Conservation (phyloP, 2,329 filamentous ascomycete species). For the Rhynchosporium agropyri region DNA sequence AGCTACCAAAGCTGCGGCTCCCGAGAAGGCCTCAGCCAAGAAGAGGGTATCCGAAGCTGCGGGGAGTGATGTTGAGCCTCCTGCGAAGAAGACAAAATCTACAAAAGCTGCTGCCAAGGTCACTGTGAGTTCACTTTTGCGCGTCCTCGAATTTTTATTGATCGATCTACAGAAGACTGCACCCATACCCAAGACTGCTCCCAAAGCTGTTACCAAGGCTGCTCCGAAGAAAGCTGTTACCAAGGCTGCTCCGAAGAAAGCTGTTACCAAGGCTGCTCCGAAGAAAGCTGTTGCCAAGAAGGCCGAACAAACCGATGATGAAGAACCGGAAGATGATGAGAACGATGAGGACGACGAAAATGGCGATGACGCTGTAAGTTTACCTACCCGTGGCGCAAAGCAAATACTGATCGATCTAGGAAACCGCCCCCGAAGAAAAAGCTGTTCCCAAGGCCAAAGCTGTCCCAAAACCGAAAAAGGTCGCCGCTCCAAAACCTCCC, state of each 20-base stretch:
- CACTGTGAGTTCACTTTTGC: conserved; percentile 11
- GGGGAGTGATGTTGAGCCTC: conserved; percentile 13
- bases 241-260: conserved; percentile 6
- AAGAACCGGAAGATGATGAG: neutral
- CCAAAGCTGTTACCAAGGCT: conserved; percentile 5
- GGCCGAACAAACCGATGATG: conserved; percentile 11
- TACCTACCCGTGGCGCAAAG: neutral
- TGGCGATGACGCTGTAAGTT: conserved; percentile 15
- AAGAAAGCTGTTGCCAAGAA: conserved; percentile 10
- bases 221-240: too few species aligned
- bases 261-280: conserved; percentile 1
- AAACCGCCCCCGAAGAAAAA: neutral
- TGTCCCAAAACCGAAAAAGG: conserved; percentile 32
- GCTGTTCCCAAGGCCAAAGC: conserved; percentile 15
- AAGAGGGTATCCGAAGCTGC: conserved; percentile 11
- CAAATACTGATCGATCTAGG: conserved; percentile 9
- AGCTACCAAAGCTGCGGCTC: conserved; percentile 22
- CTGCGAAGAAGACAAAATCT: conserved; percentile 10
- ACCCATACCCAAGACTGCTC: neutral
- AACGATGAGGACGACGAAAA: neutral
- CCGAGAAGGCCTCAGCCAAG: conserved; percentile 18
- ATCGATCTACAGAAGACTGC: conserved; percentile 13
- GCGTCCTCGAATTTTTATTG: conserved; percentile 1
- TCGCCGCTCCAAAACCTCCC: conserved; percentile 27
- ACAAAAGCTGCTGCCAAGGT: conserved; percentile 14